Evolutionary conservation across 2,329 filamentous ascomycete species (phyloP).

Genomic region (Botrytis cinerea): DNA sequence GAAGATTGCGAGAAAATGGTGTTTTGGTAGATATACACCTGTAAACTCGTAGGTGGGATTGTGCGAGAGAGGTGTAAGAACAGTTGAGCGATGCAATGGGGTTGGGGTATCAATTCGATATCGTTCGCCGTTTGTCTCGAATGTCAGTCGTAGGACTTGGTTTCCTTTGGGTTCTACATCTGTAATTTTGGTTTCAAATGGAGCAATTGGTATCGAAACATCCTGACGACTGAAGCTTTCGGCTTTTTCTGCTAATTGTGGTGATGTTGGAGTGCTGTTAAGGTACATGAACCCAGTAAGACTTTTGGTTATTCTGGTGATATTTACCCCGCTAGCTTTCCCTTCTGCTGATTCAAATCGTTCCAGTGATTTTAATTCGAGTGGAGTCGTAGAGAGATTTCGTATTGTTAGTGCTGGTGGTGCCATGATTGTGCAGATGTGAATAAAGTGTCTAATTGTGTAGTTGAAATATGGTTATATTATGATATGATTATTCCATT

Average conservation of each 20-base stretch:
- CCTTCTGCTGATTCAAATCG: constrained; percentile 60
- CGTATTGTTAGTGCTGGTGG: constrained; percentile 65
- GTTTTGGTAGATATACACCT: constrained; percentile 62
- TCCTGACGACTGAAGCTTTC: constrained; percentile 63
- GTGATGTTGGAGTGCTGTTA: constrained; percentile 42
- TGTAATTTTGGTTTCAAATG: constrained; percentile 67
- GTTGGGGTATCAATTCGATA: constrained; percentile 76
- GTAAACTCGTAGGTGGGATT: constrained; percentile 60
- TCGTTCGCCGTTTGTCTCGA: constrained; percentile 63
- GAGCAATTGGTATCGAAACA: constrained; percentile 62
- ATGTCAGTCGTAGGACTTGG: constrained; percentile 73
- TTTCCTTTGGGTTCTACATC: constrained; percentile 60
- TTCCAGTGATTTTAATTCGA: constrained; percentile 73
- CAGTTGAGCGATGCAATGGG: constrained; percentile 57
- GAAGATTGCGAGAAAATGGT: constrained; percentile 63
- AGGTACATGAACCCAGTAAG: constrained; percentile 50
- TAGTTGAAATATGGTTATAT: not conserved
- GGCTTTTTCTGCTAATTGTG: constrained; percentile 52
- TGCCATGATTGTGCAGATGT: constrained; percentile 31
- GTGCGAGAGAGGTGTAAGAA: constrained; percentile 58
- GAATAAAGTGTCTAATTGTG: not conserved
- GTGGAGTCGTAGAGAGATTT: constrained; percentile 74
- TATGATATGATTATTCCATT: not conserved
- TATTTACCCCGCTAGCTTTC: constrained; percentile 29
- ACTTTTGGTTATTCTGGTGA: constrained; percentile 49